These are phyloP conservation scores for Fusarium devonianum DNA, from an alignment of 2,329 filamentous ascomycete species.

Conservation along the genomic window DNA sequence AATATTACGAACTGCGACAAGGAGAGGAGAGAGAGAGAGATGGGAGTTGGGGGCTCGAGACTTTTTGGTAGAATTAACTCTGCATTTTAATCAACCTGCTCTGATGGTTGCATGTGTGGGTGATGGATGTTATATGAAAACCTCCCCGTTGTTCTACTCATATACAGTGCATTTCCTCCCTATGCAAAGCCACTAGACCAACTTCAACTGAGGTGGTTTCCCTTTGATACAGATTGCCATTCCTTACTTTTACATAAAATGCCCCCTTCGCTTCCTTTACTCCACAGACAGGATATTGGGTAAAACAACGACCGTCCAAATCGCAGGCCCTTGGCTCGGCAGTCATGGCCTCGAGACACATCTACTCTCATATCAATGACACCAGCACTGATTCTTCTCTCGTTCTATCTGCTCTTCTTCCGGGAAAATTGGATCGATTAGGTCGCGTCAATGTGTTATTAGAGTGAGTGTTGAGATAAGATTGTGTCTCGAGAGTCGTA, in stretches of 20 bases:
- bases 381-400: conserved; percentile 1
- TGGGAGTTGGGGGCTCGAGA: conserved; percentile 33
- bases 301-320: conserved; percentile 1
- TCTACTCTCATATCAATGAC: conserved; percentile 4
- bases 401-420: not conserved
- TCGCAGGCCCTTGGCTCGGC: not conserved
- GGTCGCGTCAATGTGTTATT: conserved; percentile 11
- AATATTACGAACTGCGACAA: conserved; percentile 19
- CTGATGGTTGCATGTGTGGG: too few species aligned
- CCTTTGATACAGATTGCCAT: conserved; percentile 2
- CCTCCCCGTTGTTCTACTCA: not conserved
- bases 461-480: conserved; percentile 1
- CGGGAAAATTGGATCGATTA: conserved; percentile 5
- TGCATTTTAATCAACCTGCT: conserved; percentile 24
- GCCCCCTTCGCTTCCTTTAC: not conserved
- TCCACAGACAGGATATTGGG: conserved; percentile 7
- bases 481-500: not conserved
- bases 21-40: conserved; percentile 29
- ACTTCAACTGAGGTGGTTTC: conserved; percentile 1
- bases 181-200: conserved; percentile 14
- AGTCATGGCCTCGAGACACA: conserved; percentile 3
- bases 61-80: conserved; percentile 30
- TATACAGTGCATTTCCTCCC: conserved; percentile 7
- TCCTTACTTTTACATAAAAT: not conserved
- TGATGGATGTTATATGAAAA: too few species aligned